A percentile compares a stretch with the other conserved stretches of the same genome.
These are phyloP conservation scores for Colletotrichum viniferum DNA, from an alignment of 2,329 filamentous ascomycete genomes.

Conservation along the genomic window DNA sequence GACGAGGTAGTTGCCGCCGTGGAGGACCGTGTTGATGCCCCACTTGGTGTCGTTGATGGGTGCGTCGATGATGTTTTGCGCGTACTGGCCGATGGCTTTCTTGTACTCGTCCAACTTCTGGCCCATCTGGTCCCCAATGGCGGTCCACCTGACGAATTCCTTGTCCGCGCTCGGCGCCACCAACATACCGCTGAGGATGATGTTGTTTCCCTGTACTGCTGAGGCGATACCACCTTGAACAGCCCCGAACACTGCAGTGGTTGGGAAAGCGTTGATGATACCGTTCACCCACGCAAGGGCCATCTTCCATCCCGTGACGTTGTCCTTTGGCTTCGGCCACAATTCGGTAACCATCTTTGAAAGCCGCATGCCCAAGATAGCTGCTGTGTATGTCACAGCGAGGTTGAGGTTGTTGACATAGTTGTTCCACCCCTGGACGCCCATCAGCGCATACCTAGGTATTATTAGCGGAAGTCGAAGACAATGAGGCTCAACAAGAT, in stretches of 20 bases:
- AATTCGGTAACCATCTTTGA: not conserved
- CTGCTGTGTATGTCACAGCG: not conserved
- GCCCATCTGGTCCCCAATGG: not conserved
- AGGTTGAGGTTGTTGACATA: conserved; percentile 17
- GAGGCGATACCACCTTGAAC: not conserved
- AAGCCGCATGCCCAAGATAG: not conserved
- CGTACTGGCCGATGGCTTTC: not conserved
- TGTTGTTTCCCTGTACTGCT: not conserved
- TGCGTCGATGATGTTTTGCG: not conserved
- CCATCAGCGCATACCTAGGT: conserved; percentile 11
- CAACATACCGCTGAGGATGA: not conserved
- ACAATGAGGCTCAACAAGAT: not conserved
- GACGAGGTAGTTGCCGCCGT: not conserved
- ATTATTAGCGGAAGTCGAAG: not conserved
- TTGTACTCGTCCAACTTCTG: not conserved
- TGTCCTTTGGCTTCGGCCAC: not conserved
- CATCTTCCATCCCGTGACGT: not conserved
- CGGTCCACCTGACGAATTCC: not conserved
- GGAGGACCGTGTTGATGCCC: not conserved
- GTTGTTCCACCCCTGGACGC: conserved; percentile 14
- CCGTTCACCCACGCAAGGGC: not conserved
- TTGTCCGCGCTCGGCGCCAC: not conserved
- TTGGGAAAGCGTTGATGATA: not conserved
- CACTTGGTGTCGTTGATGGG: not conserved
- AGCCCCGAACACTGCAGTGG: not conserved